Percentiles rank a stretch among this genome's conserved stretches.
phyloP scores from a whole-genome alignment of 2,329 filamentous ascomycete genomes.

The Alternaria gaisen region DNA sequence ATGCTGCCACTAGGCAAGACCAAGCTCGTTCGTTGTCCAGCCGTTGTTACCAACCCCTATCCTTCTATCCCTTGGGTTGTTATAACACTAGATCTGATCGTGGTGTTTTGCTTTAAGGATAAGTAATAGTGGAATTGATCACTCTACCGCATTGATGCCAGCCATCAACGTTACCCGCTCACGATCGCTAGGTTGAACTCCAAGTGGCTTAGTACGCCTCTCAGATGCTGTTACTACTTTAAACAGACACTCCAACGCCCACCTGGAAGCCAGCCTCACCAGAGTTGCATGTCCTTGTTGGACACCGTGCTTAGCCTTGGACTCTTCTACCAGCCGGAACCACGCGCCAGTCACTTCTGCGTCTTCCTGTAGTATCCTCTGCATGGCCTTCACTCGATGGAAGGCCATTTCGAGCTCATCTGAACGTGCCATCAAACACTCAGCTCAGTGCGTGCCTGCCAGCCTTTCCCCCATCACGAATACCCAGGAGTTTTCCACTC shows the following conservation, averaged over 20 bases:
- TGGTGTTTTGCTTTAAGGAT: constrained; percentile 18
- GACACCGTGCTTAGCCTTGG: constrained; percentile 21
- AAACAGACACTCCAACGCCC: constrained; percentile 12
- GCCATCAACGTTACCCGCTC: constrained; percentile 40
- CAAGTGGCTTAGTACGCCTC: constrained; percentile 16
- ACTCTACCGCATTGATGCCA: constrained; percentile 24
- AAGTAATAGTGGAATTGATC: constrained; percentile 15
- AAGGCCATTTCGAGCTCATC: no score
- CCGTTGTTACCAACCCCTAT: constrained; percentile 22
- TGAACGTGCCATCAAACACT: no score
- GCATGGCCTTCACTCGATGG: no score
- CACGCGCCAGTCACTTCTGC: no score
- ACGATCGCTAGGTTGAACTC: constrained; percentile 37
- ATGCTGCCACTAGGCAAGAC: background rate
- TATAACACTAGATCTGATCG: constrained; percentile 16
- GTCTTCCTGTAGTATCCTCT: no score
- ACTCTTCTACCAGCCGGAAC: no score
- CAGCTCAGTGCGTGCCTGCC: no score
- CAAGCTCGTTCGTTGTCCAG: constrained; percentile 1
- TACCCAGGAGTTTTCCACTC: no score
- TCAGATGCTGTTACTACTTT: constrained; percentile 24
- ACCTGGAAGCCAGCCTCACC: constrained; percentile 26
- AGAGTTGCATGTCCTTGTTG: constrained; percentile 29
- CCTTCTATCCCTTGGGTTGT: constrained; percentile 21
- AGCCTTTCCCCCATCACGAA: no score